Conservation (phyloP, 768 basidiomycete species). For the Lyophyllum decastes region DNA sequence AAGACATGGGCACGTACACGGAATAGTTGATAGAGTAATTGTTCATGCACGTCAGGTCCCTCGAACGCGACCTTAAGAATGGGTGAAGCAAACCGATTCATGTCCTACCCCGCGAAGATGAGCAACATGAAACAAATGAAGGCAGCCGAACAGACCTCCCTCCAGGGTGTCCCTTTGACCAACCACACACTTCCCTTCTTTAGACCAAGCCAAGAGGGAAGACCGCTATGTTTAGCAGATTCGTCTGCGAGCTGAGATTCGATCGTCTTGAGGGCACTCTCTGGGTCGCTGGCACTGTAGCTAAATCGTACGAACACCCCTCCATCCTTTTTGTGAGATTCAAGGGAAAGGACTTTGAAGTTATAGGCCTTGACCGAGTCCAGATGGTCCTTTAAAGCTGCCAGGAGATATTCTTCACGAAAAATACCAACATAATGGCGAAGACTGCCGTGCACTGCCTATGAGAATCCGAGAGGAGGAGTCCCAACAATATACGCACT, state of each 20-base stretch:
- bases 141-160: constrained; percentile 54
- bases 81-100: constrained; percentile 77
- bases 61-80: constrained; percentile 82
- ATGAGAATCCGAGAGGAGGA: constrained; percentile 5
- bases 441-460: constrained; percentile 37
- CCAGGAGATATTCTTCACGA: constrained; percentile 60
- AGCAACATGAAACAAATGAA: neutral
- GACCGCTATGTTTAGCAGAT: constrained; percentile 48
- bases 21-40: constrained; percentile 74
- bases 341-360: constrained; percentile 63
- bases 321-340: constrained; percentile 77
- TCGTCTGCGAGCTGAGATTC: constrained; percentile 47
- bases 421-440: constrained; percentile 65
- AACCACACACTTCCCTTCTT: constrained; percentile 60
- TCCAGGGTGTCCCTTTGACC: constrained; percentile 79
- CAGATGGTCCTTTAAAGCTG: constrained; percentile 46
- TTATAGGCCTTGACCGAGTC: constrained; percentile 51
- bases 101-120: constrained; percentile 56
- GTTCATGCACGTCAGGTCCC: constrained; percentile 84
- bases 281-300: constrained; percentile 44
- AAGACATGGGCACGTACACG: constrained; percentile 49
- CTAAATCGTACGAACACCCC: constrained; percentile 81
- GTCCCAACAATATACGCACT: constrained; percentile 46
- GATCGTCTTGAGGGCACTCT: constrained; percentile 47
- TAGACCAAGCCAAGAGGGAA: constrained; percentile 65